Base-by-base conservation (phyloP, 2,329 filamentous ascomycete genomes). In the Neodidymelliopsis sp. region DNA sequence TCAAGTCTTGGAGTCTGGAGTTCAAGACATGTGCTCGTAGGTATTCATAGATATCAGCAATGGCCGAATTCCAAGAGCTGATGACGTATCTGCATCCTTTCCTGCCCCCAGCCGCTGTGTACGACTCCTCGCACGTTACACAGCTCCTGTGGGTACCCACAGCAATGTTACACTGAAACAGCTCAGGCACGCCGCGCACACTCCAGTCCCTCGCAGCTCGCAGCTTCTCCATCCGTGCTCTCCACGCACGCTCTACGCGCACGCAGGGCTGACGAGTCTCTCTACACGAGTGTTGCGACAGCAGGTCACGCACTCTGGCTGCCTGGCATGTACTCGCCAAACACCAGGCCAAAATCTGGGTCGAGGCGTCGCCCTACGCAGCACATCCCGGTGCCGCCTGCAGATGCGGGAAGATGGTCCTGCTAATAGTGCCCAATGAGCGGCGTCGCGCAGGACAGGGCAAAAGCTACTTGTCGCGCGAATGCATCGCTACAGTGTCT, bases 51-150 rank as follows among this genome's bases (percentile, higher is more conserved):
- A n/a, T n/a, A 10, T 23, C 22, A 37, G 8, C 16, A 18, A 4
- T 29, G 24, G 22, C 16, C 10, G 5, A 23, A 22, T 22, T 16
- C 15, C 13, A 18, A 73, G 75, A 37, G 82, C 66, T 1, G 75
- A 71, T 4, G 74, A 71, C 28, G 86, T 66, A 22, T 85, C 72
- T 1, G 79, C 83, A 50, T 85, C 82, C 46, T 83, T 77, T 24
- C 78, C 79, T 33, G 74, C 58, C n/a, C 29, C 86, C 75, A 4
- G 78, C 79, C 2, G 71, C 51, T 0, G 67, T 75, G 12, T 87
- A 75, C 15, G 78, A 78, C 4, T 72, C 61, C 0, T 76, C 69
- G 4, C 77, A 59, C 36, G 30, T 41, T 35, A 34, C 47, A 50
- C 47, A 16, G 36, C 40, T 28, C 28, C 29, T 25, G 22, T n/a